phyloP scores from a whole-genome alignment of 768 basidiomycete species.

The Leccinum pellstonianum region DNA sequence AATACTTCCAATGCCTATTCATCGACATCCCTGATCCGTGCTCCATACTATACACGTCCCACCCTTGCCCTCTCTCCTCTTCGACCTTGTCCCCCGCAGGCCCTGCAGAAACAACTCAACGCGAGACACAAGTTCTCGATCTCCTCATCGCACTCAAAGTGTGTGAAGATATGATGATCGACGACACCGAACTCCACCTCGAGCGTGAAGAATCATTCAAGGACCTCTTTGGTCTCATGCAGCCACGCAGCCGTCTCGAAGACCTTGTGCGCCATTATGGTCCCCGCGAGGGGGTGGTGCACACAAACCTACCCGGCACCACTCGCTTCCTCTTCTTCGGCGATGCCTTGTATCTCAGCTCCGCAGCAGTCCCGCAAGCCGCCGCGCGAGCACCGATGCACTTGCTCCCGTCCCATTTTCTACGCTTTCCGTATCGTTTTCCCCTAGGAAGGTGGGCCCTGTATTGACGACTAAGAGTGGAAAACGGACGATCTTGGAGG shows the following conservation, averaged over 20 bases:
- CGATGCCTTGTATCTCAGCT: neutral
- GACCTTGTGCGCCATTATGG: slow-evolving; percentile 59
- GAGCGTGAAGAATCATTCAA: slow-evolving; percentile 74
- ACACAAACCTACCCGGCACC: slow-evolving; percentile 4
- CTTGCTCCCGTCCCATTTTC: slow-evolving; percentile 34
- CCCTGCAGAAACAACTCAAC: slow-evolving; percentile 50
- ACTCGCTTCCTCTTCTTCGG: slow-evolving; percentile 1
- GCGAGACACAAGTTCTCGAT: slow-evolving; percentile 76
- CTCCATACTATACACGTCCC: slow-evolving; percentile 77
- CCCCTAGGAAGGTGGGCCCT: slow-evolving; percentile 39
- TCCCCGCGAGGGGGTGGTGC: slow-evolving; percentile 37
- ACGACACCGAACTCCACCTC: slow-evolving; percentile 73
- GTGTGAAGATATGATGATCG: slow-evolving; percentile 73
- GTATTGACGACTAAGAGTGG: slow-evolving; percentile 32
- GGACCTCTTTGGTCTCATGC: slow-evolving; percentile 74
- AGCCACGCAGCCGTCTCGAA: slow-evolving; percentile 72
- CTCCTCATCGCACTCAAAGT: slow-evolving; percentile 78
- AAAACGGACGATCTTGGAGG: slow-evolving; percentile 54
- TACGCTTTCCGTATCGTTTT: slow-evolving; percentile 40
- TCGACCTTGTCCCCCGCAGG: slow-evolving; percentile 22
- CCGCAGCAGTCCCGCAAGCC: neutral
- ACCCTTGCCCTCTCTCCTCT: slow-evolving; percentile 65
- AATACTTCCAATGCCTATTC: no score
- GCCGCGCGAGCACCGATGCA: neutral
- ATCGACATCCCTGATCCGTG: slow-evolving; percentile 38